Evolutionary conservation across 2,329 filamentous ascomycete species (phyloP).

Genomic region (Malbranchea cinnamomea): DNA sequence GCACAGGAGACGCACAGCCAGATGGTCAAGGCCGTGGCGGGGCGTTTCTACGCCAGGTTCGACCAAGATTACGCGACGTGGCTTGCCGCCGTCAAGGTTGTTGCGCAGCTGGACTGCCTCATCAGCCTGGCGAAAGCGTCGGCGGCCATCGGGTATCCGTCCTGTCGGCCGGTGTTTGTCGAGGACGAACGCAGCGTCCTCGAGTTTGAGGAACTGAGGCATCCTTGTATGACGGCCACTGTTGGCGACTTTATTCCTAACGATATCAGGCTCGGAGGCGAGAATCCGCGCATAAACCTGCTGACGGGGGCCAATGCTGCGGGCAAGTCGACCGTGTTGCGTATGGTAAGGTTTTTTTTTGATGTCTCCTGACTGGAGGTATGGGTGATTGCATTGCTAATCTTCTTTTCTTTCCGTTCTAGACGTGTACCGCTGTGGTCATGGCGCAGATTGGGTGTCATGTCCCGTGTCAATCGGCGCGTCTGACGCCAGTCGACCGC

Average conservation of each 20-base stretch:
- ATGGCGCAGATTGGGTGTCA: constrained; percentile 95
- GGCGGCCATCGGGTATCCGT: constrained; percentile 64
- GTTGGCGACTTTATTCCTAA: constrained; percentile 95
- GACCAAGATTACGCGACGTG: constrained; percentile 74
- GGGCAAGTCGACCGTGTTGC: constrained; percentile 87
- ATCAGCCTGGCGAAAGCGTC: constrained; percentile 88
- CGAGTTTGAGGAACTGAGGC: constrained; percentile 83
- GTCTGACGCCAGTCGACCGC: constrained; percentile 78
- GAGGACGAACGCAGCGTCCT: constrained; percentile 71
- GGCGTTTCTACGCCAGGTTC: constrained; percentile 73
- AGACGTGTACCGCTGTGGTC: constrained; percentile 91
- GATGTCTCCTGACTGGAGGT: neutral
- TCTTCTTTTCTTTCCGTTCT: constrained; percentile 13
- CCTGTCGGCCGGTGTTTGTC: constrained; percentile 77
- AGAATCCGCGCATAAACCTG: constrained; percentile 68
- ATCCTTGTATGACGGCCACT: constrained; percentile 83
- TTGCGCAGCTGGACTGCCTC: constrained; percentile 86
- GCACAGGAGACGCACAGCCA: constrained; percentile 88
- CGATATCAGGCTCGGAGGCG: constrained; percentile 72
- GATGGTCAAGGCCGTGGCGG: constrained; percentile 72
- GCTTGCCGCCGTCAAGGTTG: constrained; percentile 77
- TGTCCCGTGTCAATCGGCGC: constrained; percentile 68
- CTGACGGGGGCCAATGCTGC: constrained; percentile 94
- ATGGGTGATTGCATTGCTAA: no score
- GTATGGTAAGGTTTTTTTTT: constrained; percentile 52